Conservation (phyloP, 768 basidiomycete genomes). For the Leccinum broughii region DNA sequence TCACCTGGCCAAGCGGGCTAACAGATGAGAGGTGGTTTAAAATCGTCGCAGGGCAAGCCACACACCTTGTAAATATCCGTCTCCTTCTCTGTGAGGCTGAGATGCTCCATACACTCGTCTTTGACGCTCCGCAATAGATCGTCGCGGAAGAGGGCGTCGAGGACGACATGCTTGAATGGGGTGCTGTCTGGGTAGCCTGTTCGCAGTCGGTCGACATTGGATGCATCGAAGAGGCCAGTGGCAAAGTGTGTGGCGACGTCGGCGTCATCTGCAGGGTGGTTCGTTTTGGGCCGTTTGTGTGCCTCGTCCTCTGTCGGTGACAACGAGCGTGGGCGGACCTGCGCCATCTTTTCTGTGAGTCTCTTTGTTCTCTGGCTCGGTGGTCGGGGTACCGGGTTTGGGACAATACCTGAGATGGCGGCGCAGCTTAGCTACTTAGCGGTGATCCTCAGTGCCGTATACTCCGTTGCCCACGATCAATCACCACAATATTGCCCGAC, state of each 20-base stretch:
- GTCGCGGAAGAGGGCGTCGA: conserved; percentile 82
- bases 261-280: conserved; percentile 29
- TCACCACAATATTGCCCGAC: not conserved
- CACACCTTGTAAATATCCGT: conserved; percentile 96
- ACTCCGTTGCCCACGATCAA: not conserved
- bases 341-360: conserved; percentile 37
- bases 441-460: not conserved
- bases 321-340: conserved; percentile 47
- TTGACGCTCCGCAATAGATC: conserved; percentile 78
- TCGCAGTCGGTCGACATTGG: conserved; percentile 56
- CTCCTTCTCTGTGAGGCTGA: conserved; percentile 90
- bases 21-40: conserved; percentile 3
- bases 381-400: not conserved
- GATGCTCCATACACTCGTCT: conserved; percentile 77
- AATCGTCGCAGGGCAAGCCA: not conserved
- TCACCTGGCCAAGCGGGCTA: conserved; percentile 55
- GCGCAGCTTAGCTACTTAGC: not conserved
- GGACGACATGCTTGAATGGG: conserved; percentile 82
- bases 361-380: not conserved
- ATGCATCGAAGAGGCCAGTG: conserved; percentile 55
- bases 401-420: not conserved
- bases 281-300: conserved; percentile 40
- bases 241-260: conserved; percentile 19
- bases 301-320: conserved; percentile 37
- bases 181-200: conserved; percentile 53